Conservation (phyloP, 352 stramenopile genomes). For the Globisporangium heterothallicum region DNA sequence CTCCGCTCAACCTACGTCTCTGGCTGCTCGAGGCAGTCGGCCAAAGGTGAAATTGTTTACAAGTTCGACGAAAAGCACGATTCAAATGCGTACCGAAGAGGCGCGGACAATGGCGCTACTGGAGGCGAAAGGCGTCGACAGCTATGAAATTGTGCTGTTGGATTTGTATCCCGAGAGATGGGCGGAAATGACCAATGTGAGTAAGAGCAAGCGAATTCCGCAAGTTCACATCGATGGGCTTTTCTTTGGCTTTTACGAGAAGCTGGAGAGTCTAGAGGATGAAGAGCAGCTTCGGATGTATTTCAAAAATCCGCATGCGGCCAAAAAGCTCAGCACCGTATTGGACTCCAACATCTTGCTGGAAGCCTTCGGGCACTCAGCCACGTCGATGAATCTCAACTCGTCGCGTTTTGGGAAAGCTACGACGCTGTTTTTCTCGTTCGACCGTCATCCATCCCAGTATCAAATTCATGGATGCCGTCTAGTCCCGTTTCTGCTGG, state of each 20-base stretch:
- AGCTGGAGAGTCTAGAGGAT: constrained; percentile 68
- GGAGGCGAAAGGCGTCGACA: constrained; percentile 57
- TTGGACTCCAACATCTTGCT: constrained; percentile 71
- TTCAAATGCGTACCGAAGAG: constrained; percentile 79
- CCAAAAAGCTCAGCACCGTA: constrained; percentile 52
- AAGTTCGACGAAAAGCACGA: constrained; percentile 79
- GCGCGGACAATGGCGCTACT: constrained; percentile 63
- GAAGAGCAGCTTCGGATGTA: constrained; percentile 79
- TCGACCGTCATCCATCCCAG: constrained; percentile 35
- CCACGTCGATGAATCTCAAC: constrained; percentile 63
- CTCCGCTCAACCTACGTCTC: constrained; percentile 36
- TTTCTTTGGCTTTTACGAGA: constrained; percentile 81
- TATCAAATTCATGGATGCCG: constrained; percentile 54
- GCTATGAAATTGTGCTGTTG: constrained; percentile 67
- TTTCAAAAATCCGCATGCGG: constrained; percentile 59
- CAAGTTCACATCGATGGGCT: constrained; percentile 65
- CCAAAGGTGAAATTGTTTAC: constrained; percentile 63
- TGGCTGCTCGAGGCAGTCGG: constrained; percentile 6
- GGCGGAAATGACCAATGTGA: constrained; percentile 61
- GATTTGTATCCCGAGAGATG: constrained; percentile 61
- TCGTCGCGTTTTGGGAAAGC: constrained; percentile 72
- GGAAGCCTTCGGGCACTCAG: constrained; percentile 67
- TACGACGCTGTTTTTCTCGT: constrained; percentile 43
- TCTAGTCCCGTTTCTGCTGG: constrained; percentile 58
- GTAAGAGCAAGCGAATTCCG: constrained; percentile 62